Percentiles rank a stretch among this genome's conserved stretches.
phyloP scores from a whole-genome alignment of 2,329 filamentous ascomycete genomes.

The Cladosporium sp. region DNA sequence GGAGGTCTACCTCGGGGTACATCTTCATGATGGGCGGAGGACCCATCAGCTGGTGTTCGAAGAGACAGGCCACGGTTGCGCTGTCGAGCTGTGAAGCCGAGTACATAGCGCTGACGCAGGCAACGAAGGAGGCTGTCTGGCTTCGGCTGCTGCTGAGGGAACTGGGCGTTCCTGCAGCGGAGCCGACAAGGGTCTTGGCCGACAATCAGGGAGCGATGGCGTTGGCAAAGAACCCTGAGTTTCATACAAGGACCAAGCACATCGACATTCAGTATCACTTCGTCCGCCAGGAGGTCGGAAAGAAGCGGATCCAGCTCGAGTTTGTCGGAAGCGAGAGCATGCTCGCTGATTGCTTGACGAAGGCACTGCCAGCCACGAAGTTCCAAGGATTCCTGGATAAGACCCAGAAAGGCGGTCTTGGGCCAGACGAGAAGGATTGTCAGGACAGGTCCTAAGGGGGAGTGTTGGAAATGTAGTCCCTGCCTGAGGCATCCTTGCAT shows the following conservation, averaged over 20 bases:
- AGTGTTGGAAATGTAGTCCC: no score
- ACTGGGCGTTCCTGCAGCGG: not conserved
- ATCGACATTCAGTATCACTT: not conserved
- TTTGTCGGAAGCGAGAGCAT: no score
- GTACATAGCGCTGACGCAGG: constrained; percentile 18
- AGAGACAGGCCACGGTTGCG: constrained; percentile 17
- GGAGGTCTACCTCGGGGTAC: constrained; percentile 20
- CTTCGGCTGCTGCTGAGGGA: constrained; percentile 9
- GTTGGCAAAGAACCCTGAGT: constrained; percentile 2
- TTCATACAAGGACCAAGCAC: constrained; percentile 3
- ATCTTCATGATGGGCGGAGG: constrained; percentile 18
- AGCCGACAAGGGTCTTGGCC: constrained; percentile 4
- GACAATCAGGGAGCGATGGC: constrained; percentile 11
- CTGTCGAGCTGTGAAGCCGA: constrained; percentile 21
- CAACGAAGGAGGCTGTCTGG: constrained; percentile 22
- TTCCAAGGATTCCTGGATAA: no score
- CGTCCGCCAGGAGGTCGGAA: no score
- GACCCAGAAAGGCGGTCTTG: no score
- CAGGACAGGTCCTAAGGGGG: no score
- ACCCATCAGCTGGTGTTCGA: constrained; percentile 19
- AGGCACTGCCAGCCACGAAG: no score
- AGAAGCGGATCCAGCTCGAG: no score
- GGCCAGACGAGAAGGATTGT: no score
- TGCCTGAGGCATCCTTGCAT: no score
- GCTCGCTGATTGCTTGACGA: no score